Evolutionary conservation across 73 alveolate species (phyloP).

Genomic region (Tetrahymena malaccensis): DNA sequence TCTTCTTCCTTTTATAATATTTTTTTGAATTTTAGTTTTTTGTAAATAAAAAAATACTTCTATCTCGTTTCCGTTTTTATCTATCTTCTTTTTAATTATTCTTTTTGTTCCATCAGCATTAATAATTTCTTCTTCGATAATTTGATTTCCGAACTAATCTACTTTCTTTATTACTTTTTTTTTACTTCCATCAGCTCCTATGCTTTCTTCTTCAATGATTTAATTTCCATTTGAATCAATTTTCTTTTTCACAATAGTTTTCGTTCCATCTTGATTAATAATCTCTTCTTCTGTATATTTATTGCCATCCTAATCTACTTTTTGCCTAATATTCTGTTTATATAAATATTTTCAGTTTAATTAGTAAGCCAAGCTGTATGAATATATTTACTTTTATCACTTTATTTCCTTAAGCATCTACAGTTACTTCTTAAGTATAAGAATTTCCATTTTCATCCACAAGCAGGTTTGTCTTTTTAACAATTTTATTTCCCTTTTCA

Average conservation of each 20-base stretch:
- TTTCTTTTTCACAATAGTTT: constrained; percentile 11
- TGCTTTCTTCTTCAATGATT: not conserved
- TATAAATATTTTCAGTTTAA: not conserved
- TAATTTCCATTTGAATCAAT: not conserved
- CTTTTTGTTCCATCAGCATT: not conserved
- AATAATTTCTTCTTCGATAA: not conserved
- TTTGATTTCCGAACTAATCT: not conserved
- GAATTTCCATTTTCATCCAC: constrained; percentile 28
- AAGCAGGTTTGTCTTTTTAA: not conserved
- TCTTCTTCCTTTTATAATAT: not conserved
- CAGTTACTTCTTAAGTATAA: constrained; percentile 5
- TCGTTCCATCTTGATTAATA: constrained; percentile 12
- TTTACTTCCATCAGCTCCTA: not conserved
- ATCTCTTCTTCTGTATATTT: constrained; percentile 26
- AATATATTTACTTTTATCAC: not conserved
- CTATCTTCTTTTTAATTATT: not conserved
- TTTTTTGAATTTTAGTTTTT: not conserved
- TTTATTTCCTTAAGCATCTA: constrained; percentile 10
- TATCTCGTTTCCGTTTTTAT: not conserved
- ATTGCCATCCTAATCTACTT: constrained; percentile 7
- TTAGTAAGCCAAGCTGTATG: not conserved
- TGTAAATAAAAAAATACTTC: not conserved
- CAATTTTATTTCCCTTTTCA: not conserved
- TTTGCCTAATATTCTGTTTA: not conserved
- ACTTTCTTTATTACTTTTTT: not conserved